phyloP scores from a whole-genome alignment of 2,329 filamentous ascomycete genomes.

The Phialophora chinensis region DNA sequence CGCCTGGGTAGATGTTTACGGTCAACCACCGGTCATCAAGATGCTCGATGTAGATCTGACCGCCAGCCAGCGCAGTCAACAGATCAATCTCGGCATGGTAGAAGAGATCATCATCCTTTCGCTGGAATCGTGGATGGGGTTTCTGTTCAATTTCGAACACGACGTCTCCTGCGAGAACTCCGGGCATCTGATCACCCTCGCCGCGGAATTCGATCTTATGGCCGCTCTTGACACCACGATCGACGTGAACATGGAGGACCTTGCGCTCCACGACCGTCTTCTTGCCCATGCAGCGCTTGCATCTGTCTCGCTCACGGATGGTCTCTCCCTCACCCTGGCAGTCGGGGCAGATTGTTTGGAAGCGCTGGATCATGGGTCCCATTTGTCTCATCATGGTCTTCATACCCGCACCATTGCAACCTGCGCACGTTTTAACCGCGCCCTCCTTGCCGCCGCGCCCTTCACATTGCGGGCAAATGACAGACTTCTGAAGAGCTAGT shows the following conservation, averaged over 20 bases:
- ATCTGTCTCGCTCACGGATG: conserved; percentile 95
- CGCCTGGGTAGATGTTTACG: conserved; percentile 89
- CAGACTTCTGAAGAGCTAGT: conserved; percentile 92
- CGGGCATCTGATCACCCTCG: conserved; percentile 94
- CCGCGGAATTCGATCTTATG: conserved; percentile 97
- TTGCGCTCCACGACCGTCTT: conserved; percentile 98
- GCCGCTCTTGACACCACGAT: conserved; percentile 89
- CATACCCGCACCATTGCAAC: conserved; percentile 94
- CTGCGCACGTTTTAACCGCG: conserved; percentile 88
- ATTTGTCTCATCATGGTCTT: conserved; percentile 99
- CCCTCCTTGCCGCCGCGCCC: conserved; percentile 96
- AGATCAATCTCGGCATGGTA: conserved; percentile 96
- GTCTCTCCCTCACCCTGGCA: conserved; percentile 97
- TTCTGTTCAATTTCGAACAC: conserved; percentile 99
- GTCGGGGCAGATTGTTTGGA: conserved; percentile 98
- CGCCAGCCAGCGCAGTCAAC: conserved; percentile 90
- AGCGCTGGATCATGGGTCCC: conserved; percentile 99
- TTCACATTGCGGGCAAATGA: conserved; percentile 94
- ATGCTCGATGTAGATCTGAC: conserved; percentile 90
- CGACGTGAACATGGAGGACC: conserved; percentile 96
- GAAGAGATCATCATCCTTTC: conserved; percentile 94
- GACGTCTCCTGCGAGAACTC: conserved; percentile 91
- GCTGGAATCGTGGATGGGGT: conserved; percentile 92
- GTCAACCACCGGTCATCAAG: conserved; percentile 96
- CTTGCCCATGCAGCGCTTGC: conserved; percentile 95